Evolutionary conservation across 2,329 filamentous ascomycete genomes (phyloP).

Genomic region (Neonectria faginata): DNA sequence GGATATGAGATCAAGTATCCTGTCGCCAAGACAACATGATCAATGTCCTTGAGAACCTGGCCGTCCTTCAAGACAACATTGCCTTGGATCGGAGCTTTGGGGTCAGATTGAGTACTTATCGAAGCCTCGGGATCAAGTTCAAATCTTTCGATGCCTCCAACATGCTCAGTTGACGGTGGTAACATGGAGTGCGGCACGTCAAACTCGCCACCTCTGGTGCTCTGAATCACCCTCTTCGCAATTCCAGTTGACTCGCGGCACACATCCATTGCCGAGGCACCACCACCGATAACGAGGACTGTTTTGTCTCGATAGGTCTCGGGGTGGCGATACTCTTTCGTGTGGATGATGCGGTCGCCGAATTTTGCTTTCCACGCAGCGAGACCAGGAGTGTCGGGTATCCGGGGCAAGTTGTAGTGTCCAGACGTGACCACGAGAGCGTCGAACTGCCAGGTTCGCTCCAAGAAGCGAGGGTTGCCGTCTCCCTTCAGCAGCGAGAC

Average conservation of each 20-base stretch:
- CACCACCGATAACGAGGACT: conserved; percentile 65
- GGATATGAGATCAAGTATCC: conserved; percentile 77
- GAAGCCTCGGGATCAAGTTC: conserved; percentile 43
- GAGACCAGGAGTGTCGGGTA: conserved; percentile 71
- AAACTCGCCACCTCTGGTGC: conserved; percentile 67
- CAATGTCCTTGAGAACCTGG: conserved; percentile 63
- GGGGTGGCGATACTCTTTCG: conserved; percentile 77
- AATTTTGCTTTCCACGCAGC: conserved; percentile 66
- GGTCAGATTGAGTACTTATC: conserved; percentile 12
- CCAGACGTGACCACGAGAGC: conserved; percentile 74
- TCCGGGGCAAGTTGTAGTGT: conserved; percentile 72
- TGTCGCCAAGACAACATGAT: conserved; percentile 73
- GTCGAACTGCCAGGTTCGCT: conserved; percentile 63
- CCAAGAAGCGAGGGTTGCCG: conserved; percentile 42
- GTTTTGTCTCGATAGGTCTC: conserved; percentile 66
- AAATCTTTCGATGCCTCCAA: conserved; percentile 64
- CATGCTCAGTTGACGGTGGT: conserved; percentile 63
- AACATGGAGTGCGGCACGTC: conserved; percentile 67
- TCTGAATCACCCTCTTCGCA: conserved; percentile 58
- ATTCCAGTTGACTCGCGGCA: conserved; percentile 53
- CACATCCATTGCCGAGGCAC: conserved; percentile 58
- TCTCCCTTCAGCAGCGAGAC: conserved; percentile 53
- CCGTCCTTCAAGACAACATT: conserved; percentile 66
- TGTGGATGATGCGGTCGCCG: conserved; percentile 69
- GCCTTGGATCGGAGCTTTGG: conserved; percentile 58